Base-by-base conservation (phyloP, 1,284 basidiomycete species). In the Cerrena zonata region DNA sequence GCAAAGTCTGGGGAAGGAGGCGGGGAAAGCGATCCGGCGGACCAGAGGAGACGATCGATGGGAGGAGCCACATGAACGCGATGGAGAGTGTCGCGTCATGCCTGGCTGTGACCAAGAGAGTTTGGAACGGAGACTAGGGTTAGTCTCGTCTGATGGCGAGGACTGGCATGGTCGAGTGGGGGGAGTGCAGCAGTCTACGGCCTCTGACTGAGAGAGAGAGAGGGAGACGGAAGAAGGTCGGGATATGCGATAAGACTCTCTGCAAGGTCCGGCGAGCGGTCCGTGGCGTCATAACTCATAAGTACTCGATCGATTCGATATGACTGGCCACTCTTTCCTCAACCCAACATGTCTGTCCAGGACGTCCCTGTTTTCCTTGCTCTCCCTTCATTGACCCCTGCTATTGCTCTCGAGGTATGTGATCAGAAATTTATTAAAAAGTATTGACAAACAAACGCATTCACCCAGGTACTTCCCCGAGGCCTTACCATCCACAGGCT, bases 401-500 rank as follows among this genome's bases (percentile, higher is more conserved):
- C 75, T 7, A 64, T 86, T 49, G 78, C 77, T 7, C 61, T 83
- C 21, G 82, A 84, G 75, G 80, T 78, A 64, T 40, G 39, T 40
- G 10, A 7, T 10, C 21, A 18, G 15, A 34, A 34, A 7, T 34
- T 34, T 34, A 7, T 15, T 15, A 34, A 34, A 7, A 7, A 23
- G 5, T 49, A 30, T 23, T n/a, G 48, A 38, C 26, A 19, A 1
- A 27, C 22, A 21, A 49, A 26, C 47, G 19, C 36, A 22, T 47
- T 30, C 22, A 24, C 47, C 13, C 55, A 86, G 83, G 67, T 86
- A 53, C 69, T 86, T 37, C 84, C 85, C 4, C 71, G 76, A 57
- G 84, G 85, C 10, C 65, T 86, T 52, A 85, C 83, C 11, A 70
- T 88, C 51, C 82, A 87, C 61, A 75, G 77, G 36, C 67, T 87